phyloP scores from a whole-genome alignment of 1,284 basidiomycete species.

The Flammula alnicola region DNA sequence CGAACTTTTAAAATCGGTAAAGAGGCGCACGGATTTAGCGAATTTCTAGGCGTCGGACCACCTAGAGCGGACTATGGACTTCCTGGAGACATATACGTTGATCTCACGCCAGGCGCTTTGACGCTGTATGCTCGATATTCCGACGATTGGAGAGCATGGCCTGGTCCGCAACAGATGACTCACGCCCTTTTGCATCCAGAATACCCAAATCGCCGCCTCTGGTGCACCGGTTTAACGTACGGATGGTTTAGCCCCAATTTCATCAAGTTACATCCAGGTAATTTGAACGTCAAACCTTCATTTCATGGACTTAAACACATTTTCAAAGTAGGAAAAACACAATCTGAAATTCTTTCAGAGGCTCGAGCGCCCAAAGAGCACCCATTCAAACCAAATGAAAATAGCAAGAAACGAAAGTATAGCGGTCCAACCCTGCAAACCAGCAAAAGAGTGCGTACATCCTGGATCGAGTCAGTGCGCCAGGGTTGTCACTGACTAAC shows the following conservation, averaged over 20 bases:
- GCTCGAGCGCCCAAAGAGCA: too few species aligned
- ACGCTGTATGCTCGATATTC: conserved; percentile 12
- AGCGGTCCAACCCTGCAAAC: too few species aligned
- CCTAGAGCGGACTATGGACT: conserved; percentile 6
- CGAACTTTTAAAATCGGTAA: conserved; percentile 1
- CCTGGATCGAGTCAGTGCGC: too few species aligned
- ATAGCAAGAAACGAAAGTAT: too few species aligned
- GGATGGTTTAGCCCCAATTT: not conserved
- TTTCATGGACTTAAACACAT: not conserved
- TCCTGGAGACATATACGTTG: conserved; percentile 19
- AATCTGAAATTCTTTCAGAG: too few species aligned
- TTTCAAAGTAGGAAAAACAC: not conserved
- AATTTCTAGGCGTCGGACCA: conserved; percentile 14
- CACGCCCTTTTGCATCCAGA: conserved; percentile 8
- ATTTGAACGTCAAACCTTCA: not conserved
- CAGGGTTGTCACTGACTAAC: too few species aligned
- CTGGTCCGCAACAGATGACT: conserved; percentile 4
- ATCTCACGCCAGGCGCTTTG: conserved; percentile 11
- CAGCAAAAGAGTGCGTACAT: too few species aligned
- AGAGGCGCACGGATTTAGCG: conserved; percentile 4
- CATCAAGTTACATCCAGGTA: not conserved
- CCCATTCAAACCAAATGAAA: too few species aligned
- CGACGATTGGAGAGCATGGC: conserved; percentile 18
- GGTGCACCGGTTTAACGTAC: conserved; percentile 9
- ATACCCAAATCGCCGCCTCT: conserved; percentile 9